Conservation (phyloP, 2,329 filamentous ascomycete genomes). For the Alternaria sp. region DNA sequence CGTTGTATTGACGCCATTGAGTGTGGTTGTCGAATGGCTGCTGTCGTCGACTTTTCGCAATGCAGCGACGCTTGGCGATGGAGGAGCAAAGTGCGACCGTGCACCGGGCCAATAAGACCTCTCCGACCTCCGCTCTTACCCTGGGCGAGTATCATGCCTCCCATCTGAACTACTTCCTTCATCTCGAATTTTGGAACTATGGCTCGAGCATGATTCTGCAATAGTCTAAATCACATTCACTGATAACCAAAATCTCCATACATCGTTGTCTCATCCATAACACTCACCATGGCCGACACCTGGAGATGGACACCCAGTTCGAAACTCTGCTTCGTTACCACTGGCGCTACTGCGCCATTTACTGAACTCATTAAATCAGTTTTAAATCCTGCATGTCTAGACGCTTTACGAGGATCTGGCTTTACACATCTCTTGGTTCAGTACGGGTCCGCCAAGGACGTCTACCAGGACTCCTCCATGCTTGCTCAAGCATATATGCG, state of each 20-base stretch:
- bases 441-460: constrained; percentile 71
- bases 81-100: constrained; percentile 33
- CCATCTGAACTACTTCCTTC: background rate
- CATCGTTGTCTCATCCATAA: background rate
- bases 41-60: constrained; percentile 44
- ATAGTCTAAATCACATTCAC: background rate
- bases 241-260: background rate
- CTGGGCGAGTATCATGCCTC: background rate
- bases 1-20: constrained; percentile 50
- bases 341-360: constrained; percentile 91
- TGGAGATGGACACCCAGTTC: constrained; percentile 33
- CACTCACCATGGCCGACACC: constrained; percentile 22
- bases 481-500: constrained; percentile 26
- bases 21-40: constrained; percentile 21
- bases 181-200: background rate
- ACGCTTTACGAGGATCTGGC: constrained; percentile 63
- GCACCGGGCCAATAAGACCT: constrained; percentile 27
- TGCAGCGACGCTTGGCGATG: constrained; percentile 35
- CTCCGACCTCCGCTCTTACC: constrained; percentile 33
- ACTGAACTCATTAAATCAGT: constrained; percentile 72
- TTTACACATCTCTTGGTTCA: constrained; percentile 82
- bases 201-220: background rate
- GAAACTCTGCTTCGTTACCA: constrained; percentile 80
- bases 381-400: constrained; percentile 69
- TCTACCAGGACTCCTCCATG: constrained; percentile 56